Evolutionary conservation across 305 asterid species (phyloP).

Genomic region (Lippia alba): DNA sequence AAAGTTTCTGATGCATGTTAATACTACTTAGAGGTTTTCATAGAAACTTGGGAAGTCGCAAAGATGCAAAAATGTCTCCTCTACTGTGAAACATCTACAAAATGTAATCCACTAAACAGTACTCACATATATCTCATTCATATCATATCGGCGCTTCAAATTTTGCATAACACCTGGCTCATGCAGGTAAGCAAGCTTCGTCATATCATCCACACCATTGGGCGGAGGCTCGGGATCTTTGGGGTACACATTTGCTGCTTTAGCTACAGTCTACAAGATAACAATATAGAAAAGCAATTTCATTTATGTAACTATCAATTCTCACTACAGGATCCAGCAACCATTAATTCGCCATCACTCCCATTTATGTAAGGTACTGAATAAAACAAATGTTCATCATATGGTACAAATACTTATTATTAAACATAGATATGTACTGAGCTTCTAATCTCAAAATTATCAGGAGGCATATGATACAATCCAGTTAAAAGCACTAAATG

Average conservation of each 20-base stretch:
- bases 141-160: slow-evolving; percentile 66
- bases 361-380: no score
- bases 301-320: not conserved
- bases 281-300: slow-evolving; percentile 20
- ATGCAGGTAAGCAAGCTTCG: slow-evolving; percentile 82
- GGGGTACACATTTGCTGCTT: slow-evolving; percentile 51
- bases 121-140: slow-evolving; percentile 78
- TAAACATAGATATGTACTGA: no score
- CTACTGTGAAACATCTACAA: slow-evolving; percentile 18
- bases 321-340: not conserved
- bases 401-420: no score
- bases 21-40: slow-evolving; percentile 13
- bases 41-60: slow-evolving; percentile 21
- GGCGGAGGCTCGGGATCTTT: slow-evolving; percentile 76
- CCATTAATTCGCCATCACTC: no score
- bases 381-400: no score
- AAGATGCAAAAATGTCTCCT: slow-evolving; percentile 6
- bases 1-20: slow-evolving; percentile 17
- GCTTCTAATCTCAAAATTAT: no score
- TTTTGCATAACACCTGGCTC: slow-evolving; percentile 88
- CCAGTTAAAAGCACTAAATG: no score
- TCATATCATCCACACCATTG: slow-evolving; percentile 86
- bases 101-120: slow-evolving; percentile 11
- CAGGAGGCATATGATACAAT: no score
- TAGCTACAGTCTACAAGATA: slow-evolving; percentile 57